Base-by-base conservation (phyloP, 192 early-diverging fungal genomes). In the Bifiguratus adelaidae region DNA sequence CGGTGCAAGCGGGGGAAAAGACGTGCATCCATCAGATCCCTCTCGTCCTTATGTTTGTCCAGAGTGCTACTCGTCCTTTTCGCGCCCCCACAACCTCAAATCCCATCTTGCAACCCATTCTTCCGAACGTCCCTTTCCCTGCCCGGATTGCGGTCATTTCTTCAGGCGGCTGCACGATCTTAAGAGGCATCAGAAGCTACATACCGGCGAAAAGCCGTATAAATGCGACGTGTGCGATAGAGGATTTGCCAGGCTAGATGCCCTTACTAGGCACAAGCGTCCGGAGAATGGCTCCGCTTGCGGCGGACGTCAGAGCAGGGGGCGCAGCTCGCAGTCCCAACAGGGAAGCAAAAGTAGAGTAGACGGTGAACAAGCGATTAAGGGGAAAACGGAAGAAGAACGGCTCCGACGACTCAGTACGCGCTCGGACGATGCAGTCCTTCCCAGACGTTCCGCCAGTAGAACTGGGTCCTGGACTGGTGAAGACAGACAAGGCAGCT, bases 201-300 rank as follows among this genome's bases (percentile, higher is more conserved):
- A 76, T 50, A 76, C 74, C 5, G 74, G 74, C 9, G 74, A 76
- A 48, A 60, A 63, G 40, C 74, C 74, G 2, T 73, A 70, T 50
- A 55, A 51, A 18, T 76, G 74, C 36, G 29, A 47, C 15, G 33
- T 38, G 18, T 63, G 61, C 34, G 24, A 57, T n/a, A 52, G 74
- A 45, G 60, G 56, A 15, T 76, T 76, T 61, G 64, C 70, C 28
- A 57, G 74, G 46, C 47, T 73, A 26, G 74, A 76, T 58, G 74
- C 74, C 3, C 37, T 76, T 12, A 72, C 72, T 57, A 58, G 74
- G 35, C 74, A 76, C 42, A 55, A 56, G 28, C 56, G 68, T 23
- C 61, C 74, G n/a, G 74, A 76, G 41, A 45, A 53, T 47, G 49
- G 36, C 49, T 41, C 35, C 28, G 49, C 30, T 19, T 41, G 49